These are phyloP conservation scores for Gymnopilus dilepis DNA, from an alignment of 768 basidiomycete genomes.

Conservation along the genomic window DNA sequence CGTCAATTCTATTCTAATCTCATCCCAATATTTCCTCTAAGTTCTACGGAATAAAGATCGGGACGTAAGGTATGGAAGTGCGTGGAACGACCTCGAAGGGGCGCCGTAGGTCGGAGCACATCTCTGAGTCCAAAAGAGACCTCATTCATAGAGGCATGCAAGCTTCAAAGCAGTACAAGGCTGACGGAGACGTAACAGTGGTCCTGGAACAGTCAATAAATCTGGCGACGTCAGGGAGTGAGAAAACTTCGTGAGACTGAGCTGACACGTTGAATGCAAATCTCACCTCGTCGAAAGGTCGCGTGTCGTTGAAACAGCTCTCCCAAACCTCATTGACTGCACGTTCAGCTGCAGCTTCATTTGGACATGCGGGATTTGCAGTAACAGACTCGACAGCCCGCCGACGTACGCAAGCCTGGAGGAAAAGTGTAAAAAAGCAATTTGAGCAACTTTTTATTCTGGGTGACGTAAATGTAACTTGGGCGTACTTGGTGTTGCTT, in stretches of 20 bases:
- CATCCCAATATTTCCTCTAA: background rate
- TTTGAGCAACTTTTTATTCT: constrained; percentile 9
- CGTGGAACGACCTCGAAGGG: background rate
- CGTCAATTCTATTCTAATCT: constrained; percentile 13
- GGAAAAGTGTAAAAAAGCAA: constrained; percentile 10
- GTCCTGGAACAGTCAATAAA: constrained; percentile 22
- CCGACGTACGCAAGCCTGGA: constrained; percentile 86
- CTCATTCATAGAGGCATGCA: background rate
- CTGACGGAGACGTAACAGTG: background rate
- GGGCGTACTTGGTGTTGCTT: constrained; percentile 90
- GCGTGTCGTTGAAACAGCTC: constrained; percentile 92
- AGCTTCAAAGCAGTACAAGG: too few species aligned
- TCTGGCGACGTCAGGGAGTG: constrained; percentile 25
- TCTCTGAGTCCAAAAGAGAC: background rate
- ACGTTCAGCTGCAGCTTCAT: constrained; percentile 76
- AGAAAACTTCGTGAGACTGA: constrained; percentile 11
- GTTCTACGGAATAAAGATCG: constrained; percentile 4
- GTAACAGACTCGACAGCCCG: constrained; percentile 83
- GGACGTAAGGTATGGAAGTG: background rate
- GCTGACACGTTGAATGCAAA: background rate
- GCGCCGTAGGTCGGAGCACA: background rate
- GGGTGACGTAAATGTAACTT: constrained; percentile 14
- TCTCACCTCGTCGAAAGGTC: constrained; percentile 94
- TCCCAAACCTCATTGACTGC: constrained; percentile 98
- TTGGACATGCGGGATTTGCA: constrained; percentile 81